These are phyloP conservation scores for Starmerella apicola DNA, from an alignment of 805 yeast species.

Conservation along the genomic window DNA sequence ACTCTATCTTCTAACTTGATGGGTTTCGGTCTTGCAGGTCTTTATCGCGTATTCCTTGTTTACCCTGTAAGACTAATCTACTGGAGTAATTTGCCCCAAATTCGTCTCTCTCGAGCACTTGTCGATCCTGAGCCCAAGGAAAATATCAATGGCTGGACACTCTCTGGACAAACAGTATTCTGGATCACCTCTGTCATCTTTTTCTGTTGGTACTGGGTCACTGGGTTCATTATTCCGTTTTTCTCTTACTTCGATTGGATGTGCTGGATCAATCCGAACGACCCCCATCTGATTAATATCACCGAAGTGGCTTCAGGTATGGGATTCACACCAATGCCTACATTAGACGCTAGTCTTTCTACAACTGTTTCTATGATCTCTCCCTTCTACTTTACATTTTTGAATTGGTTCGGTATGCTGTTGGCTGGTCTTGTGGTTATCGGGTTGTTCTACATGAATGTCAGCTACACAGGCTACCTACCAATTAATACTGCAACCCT, in stretches of 20 bases:
- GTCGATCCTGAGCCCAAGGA: conserved; percentile 16
- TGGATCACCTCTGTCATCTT: conserved; percentile 32
- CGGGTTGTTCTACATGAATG: conserved; percentile 35
- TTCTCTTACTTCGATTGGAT: conserved; percentile 53
- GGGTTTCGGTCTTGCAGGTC: conserved; percentile 58
- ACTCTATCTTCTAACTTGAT: conserved; percentile 46
- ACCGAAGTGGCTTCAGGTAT: conserved; percentile 38
- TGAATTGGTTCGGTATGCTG: conserved; percentile 29
- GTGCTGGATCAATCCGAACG: conserved; percentile 45
- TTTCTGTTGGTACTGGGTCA: conserved; percentile 31
- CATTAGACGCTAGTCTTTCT: conserved; percentile 37
- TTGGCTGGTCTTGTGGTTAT: conserved; percentile 25
- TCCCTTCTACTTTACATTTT: conserved; percentile 34
- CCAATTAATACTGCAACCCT: conserved; percentile 37
- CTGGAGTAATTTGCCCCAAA: conserved; percentile 40
- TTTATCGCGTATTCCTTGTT: conserved; percentile 46
- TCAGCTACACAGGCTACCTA: conserved; percentile 39
- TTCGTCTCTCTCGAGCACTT: conserved; percentile 40
- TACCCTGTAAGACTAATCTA: conserved; percentile 43
- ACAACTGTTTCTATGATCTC: conserved; percentile 32
- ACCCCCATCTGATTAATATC: conserved; percentile 36
- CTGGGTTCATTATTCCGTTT: conserved; percentile 50
- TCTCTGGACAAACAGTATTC: conserved; percentile 42
- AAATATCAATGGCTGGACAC: conserved; percentile 45
- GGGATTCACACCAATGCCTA: conserved; percentile 42